A percentile compares a stretch with the other conserved stretches of the same genome.
Conservation (phyloP, 2,329 filamentous ascomycete genomes). For the Sporothrix euskadiensis region DNA sequence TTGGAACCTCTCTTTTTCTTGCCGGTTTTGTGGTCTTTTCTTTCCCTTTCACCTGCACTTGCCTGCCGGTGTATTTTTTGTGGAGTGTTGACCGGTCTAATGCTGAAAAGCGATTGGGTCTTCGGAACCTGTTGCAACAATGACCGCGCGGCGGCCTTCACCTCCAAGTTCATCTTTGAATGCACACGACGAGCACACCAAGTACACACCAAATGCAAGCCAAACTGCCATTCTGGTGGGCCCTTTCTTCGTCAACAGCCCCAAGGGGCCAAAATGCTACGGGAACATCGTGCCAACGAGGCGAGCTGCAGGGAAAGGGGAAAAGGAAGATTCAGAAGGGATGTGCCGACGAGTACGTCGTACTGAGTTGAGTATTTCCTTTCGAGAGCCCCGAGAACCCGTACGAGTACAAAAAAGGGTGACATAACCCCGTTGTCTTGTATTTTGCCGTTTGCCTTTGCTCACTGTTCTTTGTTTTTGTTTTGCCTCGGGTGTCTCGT, state of each 20-base stretch:
- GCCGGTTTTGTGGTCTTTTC: background rate
- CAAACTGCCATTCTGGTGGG: background rate
- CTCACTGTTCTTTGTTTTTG: background rate
- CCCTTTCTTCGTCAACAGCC: background rate
- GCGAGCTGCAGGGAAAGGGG: background rate
- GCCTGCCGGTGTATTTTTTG: background rate
- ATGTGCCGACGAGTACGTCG: background rate
- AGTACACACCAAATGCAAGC: background rate
- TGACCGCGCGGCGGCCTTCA: background rate
- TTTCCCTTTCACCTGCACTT: background rate
- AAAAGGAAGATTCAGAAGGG: background rate
- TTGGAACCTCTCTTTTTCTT: background rate
- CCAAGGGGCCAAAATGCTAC: slow-evolving; percentile 6
- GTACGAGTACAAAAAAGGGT: background rate
- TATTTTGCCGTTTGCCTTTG: background rate
- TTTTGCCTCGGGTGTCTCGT: background rate
- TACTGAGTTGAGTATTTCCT: background rate
- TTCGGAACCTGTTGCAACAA: slow-evolving; percentile 2
- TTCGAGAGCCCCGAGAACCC: background rate
- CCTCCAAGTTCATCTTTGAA: too few relatives aligned
- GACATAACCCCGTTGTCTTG: background rate
- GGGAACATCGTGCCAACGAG: background rate
- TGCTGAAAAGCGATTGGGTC: slow-evolving; percentile 19
- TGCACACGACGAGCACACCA: too few relatives aligned
- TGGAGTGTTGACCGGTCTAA: background rate